phyloP scores from a whole-genome alignment of 176 grass and related monocot species.

The Musa beccarii region DNA sequence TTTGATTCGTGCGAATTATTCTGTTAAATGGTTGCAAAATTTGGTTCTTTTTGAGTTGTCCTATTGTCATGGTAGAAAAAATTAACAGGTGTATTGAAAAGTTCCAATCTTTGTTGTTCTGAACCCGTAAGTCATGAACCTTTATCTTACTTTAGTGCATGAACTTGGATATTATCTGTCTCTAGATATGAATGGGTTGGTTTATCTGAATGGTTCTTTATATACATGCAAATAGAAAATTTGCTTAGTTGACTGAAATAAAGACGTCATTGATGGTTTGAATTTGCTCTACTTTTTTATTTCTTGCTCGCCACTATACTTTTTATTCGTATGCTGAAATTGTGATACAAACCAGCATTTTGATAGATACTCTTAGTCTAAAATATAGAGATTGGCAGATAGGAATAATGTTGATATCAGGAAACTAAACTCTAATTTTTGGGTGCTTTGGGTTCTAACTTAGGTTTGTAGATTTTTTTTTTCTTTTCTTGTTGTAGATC shows the following conservation, averaged over 20 bases:
- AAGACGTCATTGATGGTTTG: not conserved
- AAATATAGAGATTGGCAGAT: not conserved
- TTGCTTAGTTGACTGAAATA: not conserved
- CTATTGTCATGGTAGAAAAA: not conserved
- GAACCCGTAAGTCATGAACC: not conserved
- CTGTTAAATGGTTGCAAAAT: no score
- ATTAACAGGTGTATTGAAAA: no score
- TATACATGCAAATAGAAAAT: not conserved
- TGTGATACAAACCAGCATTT: not conserved
- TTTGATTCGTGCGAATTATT: not conserved
- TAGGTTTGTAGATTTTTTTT: not conserved
- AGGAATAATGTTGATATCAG: not conserved
- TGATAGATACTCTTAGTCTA: not conserved
- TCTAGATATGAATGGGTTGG: not conserved
- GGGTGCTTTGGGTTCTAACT: not conserved
- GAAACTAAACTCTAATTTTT: not conserved
- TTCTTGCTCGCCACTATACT: not conserved
- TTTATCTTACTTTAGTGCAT: not conserved
- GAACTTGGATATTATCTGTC: not conserved
- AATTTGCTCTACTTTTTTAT: not conserved
- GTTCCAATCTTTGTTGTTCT: not conserved
- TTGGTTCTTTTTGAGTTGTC: not conserved
- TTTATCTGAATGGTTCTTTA: not conserved
- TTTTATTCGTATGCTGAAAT: not conserved
- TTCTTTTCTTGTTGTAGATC: not conserved